A percentile compares a stretch with the other conserved stretches of the same genome.
phyloP scores from a whole-genome alignment of 805 yeast genomes.

The Wickerhamiella cacticola region DNA sequence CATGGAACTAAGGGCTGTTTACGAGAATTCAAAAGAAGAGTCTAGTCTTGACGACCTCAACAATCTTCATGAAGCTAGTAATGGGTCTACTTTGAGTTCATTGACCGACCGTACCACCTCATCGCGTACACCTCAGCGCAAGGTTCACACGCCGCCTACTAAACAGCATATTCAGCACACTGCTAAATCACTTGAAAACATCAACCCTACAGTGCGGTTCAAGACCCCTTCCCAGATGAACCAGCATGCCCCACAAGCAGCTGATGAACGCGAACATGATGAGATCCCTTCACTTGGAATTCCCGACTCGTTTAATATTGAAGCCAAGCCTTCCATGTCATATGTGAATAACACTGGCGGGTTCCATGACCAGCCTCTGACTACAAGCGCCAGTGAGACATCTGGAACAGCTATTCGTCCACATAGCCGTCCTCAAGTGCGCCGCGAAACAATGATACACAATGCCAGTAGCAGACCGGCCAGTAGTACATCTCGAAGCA shows the following conservation, averaged over 20 bases:
- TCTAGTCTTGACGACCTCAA: constrained; percentile 14
- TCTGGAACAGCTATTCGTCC: constrained; percentile 4
- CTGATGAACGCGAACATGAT: background rate
- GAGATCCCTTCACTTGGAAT: constrained; percentile 9
- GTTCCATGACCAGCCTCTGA: background rate
- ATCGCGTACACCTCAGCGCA: background rate
- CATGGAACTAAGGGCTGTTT: constrained; percentile 6
- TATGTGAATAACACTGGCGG: background rate
- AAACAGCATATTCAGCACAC: background rate
- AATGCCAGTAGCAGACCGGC: background rate
- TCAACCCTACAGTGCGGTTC: constrained; percentile 9
- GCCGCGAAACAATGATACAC: constrained; percentile 6
- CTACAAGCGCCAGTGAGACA: constrained; percentile 9
- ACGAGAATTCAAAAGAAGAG: constrained; percentile 5
- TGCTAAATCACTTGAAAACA: background rate
- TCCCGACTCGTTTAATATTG: background rate
- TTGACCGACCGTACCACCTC: constrained; percentile 1
- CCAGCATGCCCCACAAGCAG: background rate
- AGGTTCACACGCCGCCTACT: background rate
- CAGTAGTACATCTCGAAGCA: background rate
- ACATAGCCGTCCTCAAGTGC: background rate
- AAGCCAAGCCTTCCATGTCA: constrained; percentile 10
- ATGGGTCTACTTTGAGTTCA: constrained; percentile 15
- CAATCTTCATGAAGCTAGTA: constrained; percentile 5
- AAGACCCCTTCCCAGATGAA: constrained; percentile 2